These are phyloP conservation scores for Arachnomyces sp. DNA, from an alignment of 2,329 filamentous ascomycete genomes.

Conservation along the genomic window DNA sequence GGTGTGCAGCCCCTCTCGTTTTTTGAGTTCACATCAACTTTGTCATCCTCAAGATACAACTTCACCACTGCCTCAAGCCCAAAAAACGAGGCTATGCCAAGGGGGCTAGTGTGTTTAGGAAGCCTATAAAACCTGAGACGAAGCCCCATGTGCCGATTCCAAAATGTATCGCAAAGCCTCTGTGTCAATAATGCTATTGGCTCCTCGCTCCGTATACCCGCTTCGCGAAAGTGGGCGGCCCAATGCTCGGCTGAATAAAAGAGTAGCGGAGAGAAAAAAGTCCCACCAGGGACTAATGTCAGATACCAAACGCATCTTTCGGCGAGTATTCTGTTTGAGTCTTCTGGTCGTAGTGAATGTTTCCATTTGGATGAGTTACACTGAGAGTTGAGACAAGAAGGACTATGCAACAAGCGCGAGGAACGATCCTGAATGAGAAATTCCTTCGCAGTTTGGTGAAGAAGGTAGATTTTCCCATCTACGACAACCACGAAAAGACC, in stretches of 20 bases:
- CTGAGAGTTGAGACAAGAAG: neutral
- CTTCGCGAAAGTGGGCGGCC: neutral
- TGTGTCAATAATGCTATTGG: neutral
- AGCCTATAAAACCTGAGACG: neutral
- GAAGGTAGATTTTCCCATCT: constrained; percentile 27
- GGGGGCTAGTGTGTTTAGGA: too few relatives aligned
- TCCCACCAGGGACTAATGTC: too few relatives aligned
- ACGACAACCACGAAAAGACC: constrained; percentile 31
- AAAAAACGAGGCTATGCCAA: constrained; percentile 6
- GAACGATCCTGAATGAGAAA: constrained; percentile 28
- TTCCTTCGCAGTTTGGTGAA: constrained; percentile 36
- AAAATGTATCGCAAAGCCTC: neutral
- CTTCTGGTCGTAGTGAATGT: neutral
- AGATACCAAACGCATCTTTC: neutral
- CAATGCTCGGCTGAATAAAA: too few relatives aligned
- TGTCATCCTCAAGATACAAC: neutral
- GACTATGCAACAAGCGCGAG: neutral
- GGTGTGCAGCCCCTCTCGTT: neutral
- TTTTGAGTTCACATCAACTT: neutral
- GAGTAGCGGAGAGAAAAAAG: too few relatives aligned
- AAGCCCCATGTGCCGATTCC: neutral
- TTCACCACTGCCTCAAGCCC: constrained; percentile 1
- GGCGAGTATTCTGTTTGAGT: neutral
- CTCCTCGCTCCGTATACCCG: too few relatives aligned
- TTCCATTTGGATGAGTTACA: constrained; percentile 4